Evolutionary conservation across 1,284 basidiomycete genomes (phyloP).

Genomic region (Cystobasidiaceae sp.): DNA sequence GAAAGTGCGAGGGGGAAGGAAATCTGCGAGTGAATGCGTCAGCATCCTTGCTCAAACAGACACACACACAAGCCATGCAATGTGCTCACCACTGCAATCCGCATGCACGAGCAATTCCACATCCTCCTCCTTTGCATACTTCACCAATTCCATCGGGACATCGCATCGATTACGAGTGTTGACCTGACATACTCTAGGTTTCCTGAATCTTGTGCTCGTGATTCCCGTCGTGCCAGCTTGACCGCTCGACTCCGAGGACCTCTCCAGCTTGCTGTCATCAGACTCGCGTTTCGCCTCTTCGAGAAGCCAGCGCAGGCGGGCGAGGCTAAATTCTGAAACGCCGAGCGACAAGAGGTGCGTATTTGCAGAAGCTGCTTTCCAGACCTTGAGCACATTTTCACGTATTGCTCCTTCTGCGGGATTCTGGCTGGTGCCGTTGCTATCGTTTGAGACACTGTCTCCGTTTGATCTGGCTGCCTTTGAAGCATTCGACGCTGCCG

Average conservation of each 20-base stretch:
- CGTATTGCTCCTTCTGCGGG: not conserved
- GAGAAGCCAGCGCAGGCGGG: constrained; percentile 18
- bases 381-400: constrained; percentile 5
- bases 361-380: constrained; percentile 19
- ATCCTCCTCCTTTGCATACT: constrained; percentile 31
- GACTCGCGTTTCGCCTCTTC: not conserved
- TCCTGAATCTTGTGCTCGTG: constrained; percentile 10
- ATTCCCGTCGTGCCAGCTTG: constrained; percentile 7
- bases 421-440: not conserved
- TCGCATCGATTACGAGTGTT: constrained; percentile 30
- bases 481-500: no score
- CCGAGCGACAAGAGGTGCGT: constrained; percentile 23
- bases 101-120: constrained; percentile 28
- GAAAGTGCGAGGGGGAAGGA: constrained; percentile 26
- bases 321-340: constrained; percentile 30
- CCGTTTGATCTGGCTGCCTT: not conserved
- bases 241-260: not conserved
- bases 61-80: not conserved
- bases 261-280: not conserved
- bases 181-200: constrained; percentile 27
- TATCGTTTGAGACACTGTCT: not conserved
- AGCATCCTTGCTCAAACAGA: not conserved
- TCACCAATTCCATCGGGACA: constrained; percentile 12
- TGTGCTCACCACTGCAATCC: constrained; percentile 20
- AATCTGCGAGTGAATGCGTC: constrained; percentile 2